Evolutionary conservation across 352 stramenopile species (phyloP).

Genomic region (Globisporangium barbulae): DNA sequence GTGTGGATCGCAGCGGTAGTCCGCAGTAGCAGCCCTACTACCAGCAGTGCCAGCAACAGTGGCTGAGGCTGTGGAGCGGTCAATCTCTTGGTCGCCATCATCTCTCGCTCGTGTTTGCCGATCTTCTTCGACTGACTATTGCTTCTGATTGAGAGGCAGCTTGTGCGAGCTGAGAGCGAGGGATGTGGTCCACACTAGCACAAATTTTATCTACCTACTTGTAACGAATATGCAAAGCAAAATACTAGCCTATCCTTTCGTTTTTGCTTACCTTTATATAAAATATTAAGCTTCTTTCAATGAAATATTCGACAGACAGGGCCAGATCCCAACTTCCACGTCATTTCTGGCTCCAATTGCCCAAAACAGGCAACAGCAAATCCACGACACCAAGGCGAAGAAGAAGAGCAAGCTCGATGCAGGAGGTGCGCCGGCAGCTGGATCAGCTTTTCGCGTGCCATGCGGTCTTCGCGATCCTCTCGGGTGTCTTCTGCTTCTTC

Average conservation of each 20-base stretch:
- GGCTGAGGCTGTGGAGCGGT: neutral
- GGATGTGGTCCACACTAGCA: neutral
- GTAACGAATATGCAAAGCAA: neutral
- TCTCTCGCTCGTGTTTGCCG: neutral
- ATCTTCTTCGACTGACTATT: slow-evolving; percentile 8
- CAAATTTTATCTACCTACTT: neutral
- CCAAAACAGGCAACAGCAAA: neutral
- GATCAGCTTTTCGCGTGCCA: slow-evolving; percentile 80
- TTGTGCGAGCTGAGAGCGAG: neutral
- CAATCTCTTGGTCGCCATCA: neutral
- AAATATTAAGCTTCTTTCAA: neutral
- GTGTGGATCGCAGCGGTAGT: slow-evolving; percentile 37
- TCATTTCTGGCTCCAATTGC: slow-evolving; percentile 12
- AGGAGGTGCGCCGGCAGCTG: slow-evolving; percentile 70
- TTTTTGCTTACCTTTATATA: neutral
- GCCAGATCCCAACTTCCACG: neutral
- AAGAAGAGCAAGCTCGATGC: slow-evolving; percentile 22
- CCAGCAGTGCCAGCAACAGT: slow-evolving; percentile 22
- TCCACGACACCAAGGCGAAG: neutral
- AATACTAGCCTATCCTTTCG: neutral
- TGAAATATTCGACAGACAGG: neutral
- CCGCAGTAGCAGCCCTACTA: slow-evolving; percentile 15
- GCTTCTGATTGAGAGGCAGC: neutral
- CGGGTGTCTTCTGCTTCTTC: slow-evolving; percentile 67
- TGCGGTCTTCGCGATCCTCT: slow-evolving; percentile 63